Conservation (phyloP, 805 yeast species). For the Pichia californica region DNA sequence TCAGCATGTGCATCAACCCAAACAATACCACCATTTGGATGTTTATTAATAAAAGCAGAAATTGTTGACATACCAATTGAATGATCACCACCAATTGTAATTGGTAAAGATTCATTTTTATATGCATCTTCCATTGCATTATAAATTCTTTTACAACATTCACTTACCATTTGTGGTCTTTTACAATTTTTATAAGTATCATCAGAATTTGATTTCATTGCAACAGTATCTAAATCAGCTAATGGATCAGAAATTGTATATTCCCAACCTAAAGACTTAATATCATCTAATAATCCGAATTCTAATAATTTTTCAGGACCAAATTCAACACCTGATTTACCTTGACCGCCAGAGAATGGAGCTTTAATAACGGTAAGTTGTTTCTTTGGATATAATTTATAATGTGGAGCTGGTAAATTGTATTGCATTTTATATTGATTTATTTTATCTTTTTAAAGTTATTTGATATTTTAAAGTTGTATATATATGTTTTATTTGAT, state of each 20-base stretch:
- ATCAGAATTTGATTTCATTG: slow-evolving; percentile 33
- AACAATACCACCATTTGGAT: slow-evolving; percentile 82
- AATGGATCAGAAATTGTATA: slow-evolving; percentile 50
- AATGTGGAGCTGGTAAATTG: slow-evolving; percentile 23
- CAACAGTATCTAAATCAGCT: slow-evolving; percentile 38
- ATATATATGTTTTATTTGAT: too few species aligned
- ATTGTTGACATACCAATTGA: slow-evolving; percentile 93
- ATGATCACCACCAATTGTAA: slow-evolving; percentile 95
- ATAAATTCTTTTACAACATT: slow-evolving; percentile 59
- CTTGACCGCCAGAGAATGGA: slow-evolving; percentile 96
- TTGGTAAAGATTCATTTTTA: slow-evolving; percentile 48
- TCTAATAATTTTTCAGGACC: slow-evolving; percentile 83
- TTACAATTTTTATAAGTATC: slow-evolving; percentile 56
- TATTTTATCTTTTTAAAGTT: background rate
- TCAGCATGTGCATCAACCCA: slow-evolving; percentile 99
- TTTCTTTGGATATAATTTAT: slow-evolving; percentile 48
- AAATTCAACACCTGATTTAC: slow-evolving; percentile 84
- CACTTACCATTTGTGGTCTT: slow-evolving; percentile 72
- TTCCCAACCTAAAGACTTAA: slow-evolving; percentile 70
- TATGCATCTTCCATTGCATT: slow-evolving; percentile 51
- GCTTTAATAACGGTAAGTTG: slow-evolving; percentile 72
- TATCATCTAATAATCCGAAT: slow-evolving; percentile 59
- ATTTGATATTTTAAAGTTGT: too few species aligned
- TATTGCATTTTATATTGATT: background rate
- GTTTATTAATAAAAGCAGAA: slow-evolving; percentile 67